phyloP scores from a whole-genome alignment of 2,329 filamentous ascomycete species.

The Xylariaceae sp. region DNA sequence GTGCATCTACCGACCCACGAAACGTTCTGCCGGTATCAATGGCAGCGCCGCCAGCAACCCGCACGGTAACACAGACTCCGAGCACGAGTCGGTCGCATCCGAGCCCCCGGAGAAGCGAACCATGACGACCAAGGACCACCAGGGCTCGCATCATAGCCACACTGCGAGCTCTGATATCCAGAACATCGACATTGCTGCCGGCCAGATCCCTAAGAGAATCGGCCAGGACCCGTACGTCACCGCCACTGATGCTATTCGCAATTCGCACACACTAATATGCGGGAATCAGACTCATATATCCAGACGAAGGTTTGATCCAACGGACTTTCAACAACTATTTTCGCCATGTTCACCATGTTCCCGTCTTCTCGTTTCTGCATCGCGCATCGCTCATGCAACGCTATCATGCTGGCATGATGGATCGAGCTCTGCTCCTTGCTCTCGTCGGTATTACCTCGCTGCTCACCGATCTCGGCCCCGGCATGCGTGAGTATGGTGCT shows the following conservation, averaged over 20 bases:
- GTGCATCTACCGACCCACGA: conserved; percentile 46
- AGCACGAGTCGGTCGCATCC: conserved; percentile 32
- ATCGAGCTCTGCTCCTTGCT: conserved; percentile 48
- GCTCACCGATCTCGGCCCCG: conserved; percentile 50
- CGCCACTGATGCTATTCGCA: conserved; percentile 14
- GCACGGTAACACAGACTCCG: conserved; percentile 30
- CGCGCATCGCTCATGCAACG: conserved; percentile 56
- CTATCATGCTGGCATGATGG: conserved; percentile 52
- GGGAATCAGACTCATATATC: conserved; percentile 39
- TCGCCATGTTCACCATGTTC: conserved; percentile 54
- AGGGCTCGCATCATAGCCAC: conserved; percentile 31
- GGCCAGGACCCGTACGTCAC: conserved; percentile 26
- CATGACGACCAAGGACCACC: conserved; percentile 30
- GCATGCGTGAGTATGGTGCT: conserved; percentile 47
- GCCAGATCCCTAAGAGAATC: conserved; percentile 18
- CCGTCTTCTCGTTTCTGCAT: conserved; percentile 54
- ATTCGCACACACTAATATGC: conserved; percentile 23
- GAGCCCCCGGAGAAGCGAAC: conserved; percentile 32
- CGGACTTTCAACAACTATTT: conserved; percentile 54
- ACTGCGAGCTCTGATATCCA: conserved; percentile 25
- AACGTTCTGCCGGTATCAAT: conserved; percentile 28
- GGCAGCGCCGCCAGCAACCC: conserved; percentile 21
- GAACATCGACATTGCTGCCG: conserved; percentile 21
- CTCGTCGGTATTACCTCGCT: conserved; percentile 52
- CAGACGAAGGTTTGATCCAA: conserved; percentile 43